Base-by-base conservation (phyloP, 768 basidiomycete species). In the Boletus rubroflammeus region DNA sequence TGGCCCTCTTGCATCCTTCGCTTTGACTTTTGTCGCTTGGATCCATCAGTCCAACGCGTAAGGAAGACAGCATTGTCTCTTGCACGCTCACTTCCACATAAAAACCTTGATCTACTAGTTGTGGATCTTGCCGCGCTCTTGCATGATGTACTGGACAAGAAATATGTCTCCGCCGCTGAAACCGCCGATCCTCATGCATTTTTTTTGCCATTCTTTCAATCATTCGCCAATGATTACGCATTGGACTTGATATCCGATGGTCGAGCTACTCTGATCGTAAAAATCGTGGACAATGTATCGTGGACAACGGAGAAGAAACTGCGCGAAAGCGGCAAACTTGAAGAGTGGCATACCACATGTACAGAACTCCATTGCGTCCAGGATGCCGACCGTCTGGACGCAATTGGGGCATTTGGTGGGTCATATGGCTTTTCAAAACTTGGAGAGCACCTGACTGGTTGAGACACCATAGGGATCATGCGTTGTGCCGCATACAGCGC, bases 111-210 rank as follows among this genome's bases (percentile, higher is more conserved):
- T 73, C 70, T 93, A 2, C 72, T 94, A 21, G 79, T 83, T 6
- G 80, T 95, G 23, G 93, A 95, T 69, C 74, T 95, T 44, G 86
- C 88, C 29, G 88, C 93, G n/a, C 79, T 96, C 36, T 80, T 95
- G 42, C 93, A 95, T 63, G 93, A 96, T 69, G 78, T 93, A 39
- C 74, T 90, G 32, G 90, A 92, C 78, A 90, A 88, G 73, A 92
- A 93, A 75, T 91, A 93, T 64, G 84, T 85, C 17, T 73, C 83
- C 2, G 68, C 76, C 13, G 76, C 75, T 51, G 69, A 81, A 61
- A 79, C 81, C 13, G 74, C 79, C 17, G 82, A 88, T 65, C 81
- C 86, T 6, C 82, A 82, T 69, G 70, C 73, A 51, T 88, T 81
- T 64, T 86, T 90, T 67, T 72, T 82, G 23, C 84, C 89, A 21